Base-by-base conservation (phyloP, 495 filamentous ascomycete genomes). In the Aspergillus leporis region DNA sequence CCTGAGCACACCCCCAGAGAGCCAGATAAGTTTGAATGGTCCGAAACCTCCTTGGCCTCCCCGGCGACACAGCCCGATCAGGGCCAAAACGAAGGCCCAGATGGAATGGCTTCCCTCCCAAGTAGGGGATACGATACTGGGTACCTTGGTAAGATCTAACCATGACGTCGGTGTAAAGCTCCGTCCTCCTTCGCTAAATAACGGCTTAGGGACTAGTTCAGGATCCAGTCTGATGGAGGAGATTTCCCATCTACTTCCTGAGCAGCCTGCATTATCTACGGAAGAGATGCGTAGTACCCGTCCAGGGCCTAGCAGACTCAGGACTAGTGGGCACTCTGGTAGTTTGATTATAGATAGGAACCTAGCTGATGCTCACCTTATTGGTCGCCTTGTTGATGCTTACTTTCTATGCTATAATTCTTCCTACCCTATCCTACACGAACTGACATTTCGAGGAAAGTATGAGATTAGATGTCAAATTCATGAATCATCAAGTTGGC, bases 31-130 rank as follows among this genome's bases (percentile, higher is more conserved):
- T 64, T 60, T 41, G 67, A 67, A 12, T 70, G 65, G 65, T 48
- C 59, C 12, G 67, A 70, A 47, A 34, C 58, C 5, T 62, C 62
- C 1, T 46, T 63, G 14, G 19, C 49, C 4, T 59, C 65, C 2
- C 55, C 64, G 5, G 34, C 34, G 7, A 13, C 34, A 14, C 7
- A 38, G 10, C 34, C 34, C 5, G 9, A 54, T 32, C 54, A 8
- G 38, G 51, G 8, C 4, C 18, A 1, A 18, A 46, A 41, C 30
- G 48, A 57, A 40, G n/a, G 50, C 51, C 56, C 46, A 1, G 65
- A 70, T 53, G 67, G 67, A 38, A 66, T 70, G 67, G 67, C 62
- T 6, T 64, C 67, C 0, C 53, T 70, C 8, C 59, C 64, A 31
- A 47, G 34, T 22, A n/a, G 38, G 36, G 16, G 53, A 38, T 9